Percentiles rank a stretch among this genome's conserved stretches.
Evolutionary conservation across 2,329 filamentous ascomycete genomes (phyloP).

Genomic region (Exophiala aquamarina): DNA sequence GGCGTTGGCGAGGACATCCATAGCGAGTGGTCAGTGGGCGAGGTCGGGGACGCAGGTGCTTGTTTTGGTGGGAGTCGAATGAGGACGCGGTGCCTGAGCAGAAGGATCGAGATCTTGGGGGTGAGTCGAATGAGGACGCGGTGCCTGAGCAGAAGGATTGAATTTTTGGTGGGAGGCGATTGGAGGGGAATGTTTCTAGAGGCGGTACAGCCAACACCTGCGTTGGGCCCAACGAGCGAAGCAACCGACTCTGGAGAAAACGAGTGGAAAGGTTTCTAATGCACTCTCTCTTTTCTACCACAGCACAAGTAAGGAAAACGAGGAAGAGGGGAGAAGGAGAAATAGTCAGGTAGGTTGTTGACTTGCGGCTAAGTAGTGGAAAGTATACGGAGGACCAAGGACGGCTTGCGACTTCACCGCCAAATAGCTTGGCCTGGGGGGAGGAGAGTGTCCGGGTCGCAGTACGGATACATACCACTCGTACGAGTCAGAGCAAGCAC

Average conservation of each 20-base stretch:
- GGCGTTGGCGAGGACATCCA: slow-evolving; percentile 55
- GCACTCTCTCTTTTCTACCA: too few species aligned
- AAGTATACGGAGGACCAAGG: too few species aligned
- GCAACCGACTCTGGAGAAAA: too few species aligned
- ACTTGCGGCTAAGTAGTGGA: too few species aligned
- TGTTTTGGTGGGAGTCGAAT: slow-evolving; percentile 20
- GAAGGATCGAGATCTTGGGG: too few species aligned
- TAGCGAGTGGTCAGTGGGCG: slow-evolving; percentile 15
- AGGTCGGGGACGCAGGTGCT: slow-evolving; percentile 8
- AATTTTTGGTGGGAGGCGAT: neutral
- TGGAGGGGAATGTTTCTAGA: too few species aligned
- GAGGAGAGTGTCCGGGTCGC: too few species aligned
- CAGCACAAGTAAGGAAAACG: neutral
- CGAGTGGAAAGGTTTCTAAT: too few species aligned
- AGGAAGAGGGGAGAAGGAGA: neutral
- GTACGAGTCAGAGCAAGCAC: too few species aligned
- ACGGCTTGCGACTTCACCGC: slow-evolving; percentile 6
- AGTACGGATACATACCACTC: too few species aligned
- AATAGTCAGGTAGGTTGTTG: neutral
- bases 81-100: slow-evolving; percentile 12
- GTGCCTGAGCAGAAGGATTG: slow-evolving; percentile 8
- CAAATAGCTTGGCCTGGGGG: neutral
- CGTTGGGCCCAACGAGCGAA: too few species aligned
- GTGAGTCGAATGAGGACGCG: slow-evolving; percentile 21
- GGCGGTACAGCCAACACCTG: too few species aligned